These are phyloP conservation scores for Fusarium piperis DNA, from an alignment of 2,329 filamentous ascomycete genomes.

Conservation along the genomic window DNA sequence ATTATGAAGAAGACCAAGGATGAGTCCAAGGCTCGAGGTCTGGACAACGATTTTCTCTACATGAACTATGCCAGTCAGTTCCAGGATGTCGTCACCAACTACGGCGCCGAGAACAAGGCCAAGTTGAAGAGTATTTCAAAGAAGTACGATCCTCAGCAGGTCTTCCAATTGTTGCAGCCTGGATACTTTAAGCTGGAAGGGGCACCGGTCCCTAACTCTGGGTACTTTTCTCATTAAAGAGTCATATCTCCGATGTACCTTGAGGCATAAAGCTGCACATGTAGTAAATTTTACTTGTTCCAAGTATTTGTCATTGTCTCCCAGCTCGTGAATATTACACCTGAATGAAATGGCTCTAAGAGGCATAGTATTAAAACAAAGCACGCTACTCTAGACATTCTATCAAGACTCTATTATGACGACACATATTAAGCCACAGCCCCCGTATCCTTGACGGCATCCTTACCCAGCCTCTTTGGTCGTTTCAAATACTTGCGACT, in stretches of 20 bases:
- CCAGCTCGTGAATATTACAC: too few relatives aligned
- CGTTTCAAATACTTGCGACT: neutral
- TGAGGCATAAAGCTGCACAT: neutral
- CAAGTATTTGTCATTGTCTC: too few relatives aligned
- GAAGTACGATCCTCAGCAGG: slow-evolving; percentile 51
- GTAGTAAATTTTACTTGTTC: neutral
- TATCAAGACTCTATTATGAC: neutral
- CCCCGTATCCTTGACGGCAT: neutral
- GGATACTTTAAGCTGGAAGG: slow-evolving; percentile 52
- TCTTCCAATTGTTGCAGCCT: slow-evolving; percentile 50
- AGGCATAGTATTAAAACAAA: neutral
- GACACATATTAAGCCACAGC: neutral
- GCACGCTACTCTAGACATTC: neutral
- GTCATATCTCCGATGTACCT: neutral
- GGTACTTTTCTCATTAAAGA: slow-evolving; percentile 1
- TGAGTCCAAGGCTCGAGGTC: slow-evolving; percentile 43
- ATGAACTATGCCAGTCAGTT: slow-evolving; percentile 56
- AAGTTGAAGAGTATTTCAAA: slow-evolving; percentile 43
- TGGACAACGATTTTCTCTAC: slow-evolving; percentile 53
- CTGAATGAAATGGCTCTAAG: neutral
- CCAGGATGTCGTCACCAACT: slow-evolving; percentile 53
- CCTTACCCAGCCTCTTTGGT: neutral
- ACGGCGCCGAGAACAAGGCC: slow-evolving; percentile 51
- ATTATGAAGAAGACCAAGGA: slow-evolving; percentile 7
- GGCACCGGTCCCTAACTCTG: slow-evolving; percentile 7